Evolutionary conservation across 352 stramenopile species (phyloP).

Genomic region (Phytopythium chamaehyphon): DNA sequence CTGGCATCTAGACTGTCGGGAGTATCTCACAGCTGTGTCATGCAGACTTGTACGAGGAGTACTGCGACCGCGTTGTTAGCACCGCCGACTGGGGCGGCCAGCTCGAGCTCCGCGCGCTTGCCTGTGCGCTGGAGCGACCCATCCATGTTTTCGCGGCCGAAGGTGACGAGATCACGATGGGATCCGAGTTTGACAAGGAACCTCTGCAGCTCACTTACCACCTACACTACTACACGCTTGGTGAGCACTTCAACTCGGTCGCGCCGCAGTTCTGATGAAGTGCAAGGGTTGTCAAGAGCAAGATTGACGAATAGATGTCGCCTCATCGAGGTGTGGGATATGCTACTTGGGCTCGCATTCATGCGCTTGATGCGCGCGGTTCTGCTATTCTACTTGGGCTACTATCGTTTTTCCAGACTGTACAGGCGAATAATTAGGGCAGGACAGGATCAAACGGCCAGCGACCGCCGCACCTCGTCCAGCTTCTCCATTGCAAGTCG

Average conservation of each 20-base stretch:
- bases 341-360: too few species aligned
- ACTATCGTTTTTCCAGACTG: not conserved
- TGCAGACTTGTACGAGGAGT: constrained; percentile 82
- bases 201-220: constrained; percentile 94
- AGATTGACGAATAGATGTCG: not conserved
- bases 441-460: not conserved
- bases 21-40: not conserved
- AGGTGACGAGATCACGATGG: constrained; percentile 87
- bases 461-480: not conserved
- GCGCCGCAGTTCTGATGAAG: constrained; percentile 2
- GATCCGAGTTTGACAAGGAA: constrained; percentile 66
- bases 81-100: constrained; percentile 97
- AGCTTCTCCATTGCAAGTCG: constrained; percentile 22
- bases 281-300: not conserved
- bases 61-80: constrained; percentile 89
- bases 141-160: constrained; percentile 94
- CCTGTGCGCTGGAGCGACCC: constrained; percentile 72
- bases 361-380: too few species aligned
- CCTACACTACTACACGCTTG: constrained; percentile 97
- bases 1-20: too few species aligned
- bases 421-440: not conserved
- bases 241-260: constrained; percentile 99
- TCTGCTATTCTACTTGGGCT: not conserved
- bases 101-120: constrained; percentile 93
- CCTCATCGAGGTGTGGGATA: not conserved